Evolutionary conservation across 139 green algal species (phyloP), one percentile per base, ranked within the genome.

Genomic region (Marvania coccoides): DNA sequence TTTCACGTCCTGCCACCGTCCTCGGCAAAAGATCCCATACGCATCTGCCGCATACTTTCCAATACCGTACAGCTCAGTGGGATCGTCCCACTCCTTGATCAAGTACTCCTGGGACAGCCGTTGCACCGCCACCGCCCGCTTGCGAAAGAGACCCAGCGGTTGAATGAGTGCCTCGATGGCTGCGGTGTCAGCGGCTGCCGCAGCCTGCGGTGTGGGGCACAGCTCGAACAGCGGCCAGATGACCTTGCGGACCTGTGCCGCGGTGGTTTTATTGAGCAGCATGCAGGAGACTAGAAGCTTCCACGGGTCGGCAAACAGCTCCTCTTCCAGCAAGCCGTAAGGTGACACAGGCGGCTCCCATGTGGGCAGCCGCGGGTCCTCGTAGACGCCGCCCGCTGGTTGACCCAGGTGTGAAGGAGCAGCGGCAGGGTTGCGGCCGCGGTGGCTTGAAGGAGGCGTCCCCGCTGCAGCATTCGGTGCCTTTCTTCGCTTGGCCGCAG

Each of bases 221-320:
- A 90, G 60, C 33, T 75, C 26, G 55, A 97, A 90, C 38, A 97
- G 76, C 3, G 73, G 39, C 73, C 87, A 95, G 6, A 97, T 73
- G 30, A 97, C 82, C 6, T 51, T 58, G 6, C 91, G 73, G 30
- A 97, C 91, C 88, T 96, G 82, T 19, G 12, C 15, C 38, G 71
- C 80, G 1, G 72, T 80, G 1, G 92, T 98, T 40, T 93, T 93
- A 75, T 96, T 96, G 5, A 96, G 80, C 48, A 96, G 80, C 60
- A 96, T 85, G 79, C 90, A 96, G 2, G 75, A 87, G 53, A 97
- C 67, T 51, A 98, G 75, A 56, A 98, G 69, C 60, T 83, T 84
- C 93, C 93, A 98, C 14, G 93, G 91, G 71, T 97, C 75, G 1
- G 70, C 36, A 40, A 86, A 97, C 62, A 98, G 66, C 65, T 85